phyloP scores from a whole-genome alignment of 192 early-diverging fungal genomes.

The Coemansia aciculifera region DNA sequence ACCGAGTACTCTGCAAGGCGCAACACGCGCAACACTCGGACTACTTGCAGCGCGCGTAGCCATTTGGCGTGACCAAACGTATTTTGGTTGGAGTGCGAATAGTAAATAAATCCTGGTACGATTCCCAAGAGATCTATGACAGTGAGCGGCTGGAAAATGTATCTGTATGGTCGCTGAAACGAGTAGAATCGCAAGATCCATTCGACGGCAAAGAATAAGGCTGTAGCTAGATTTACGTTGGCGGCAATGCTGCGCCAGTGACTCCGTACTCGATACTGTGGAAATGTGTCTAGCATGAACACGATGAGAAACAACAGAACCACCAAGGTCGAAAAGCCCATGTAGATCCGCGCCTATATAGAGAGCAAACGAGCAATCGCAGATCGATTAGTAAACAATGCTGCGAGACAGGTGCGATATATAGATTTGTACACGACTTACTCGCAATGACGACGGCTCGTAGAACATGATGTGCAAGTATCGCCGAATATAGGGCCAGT shows the following conservation, averaged over 20 bases:
- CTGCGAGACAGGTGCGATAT: not conserved
- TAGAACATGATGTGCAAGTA: conserved; percentile 45
- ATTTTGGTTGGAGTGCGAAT: not conserved
- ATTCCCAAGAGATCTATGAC: conserved; percentile 44
- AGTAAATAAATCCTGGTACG: conserved; percentile 34
- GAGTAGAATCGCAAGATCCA: conserved; percentile 49
- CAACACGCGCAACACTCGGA: conserved; percentile 47
- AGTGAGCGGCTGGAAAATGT: conserved; percentile 39
- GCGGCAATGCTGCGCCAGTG: conserved; percentile 36
- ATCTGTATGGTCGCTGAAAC: conserved; percentile 17
- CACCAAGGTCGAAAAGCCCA: conserved; percentile 36
- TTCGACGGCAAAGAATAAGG: conserved; percentile 42
- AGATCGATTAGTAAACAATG: not conserved
- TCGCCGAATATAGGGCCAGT: conserved; percentile 30
- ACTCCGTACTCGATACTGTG: conserved; percentile 40
- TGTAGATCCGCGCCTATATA: conserved; percentile 40
- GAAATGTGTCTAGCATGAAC: conserved; percentile 53
- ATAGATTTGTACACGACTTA: conserved; percentile 4
- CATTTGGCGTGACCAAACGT: conserved; percentile 40
- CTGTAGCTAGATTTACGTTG: conserved; percentile 37
- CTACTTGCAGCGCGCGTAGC: conserved; percentile 44
- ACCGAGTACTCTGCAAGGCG: conserved; percentile 47
- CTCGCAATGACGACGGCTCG: conserved; percentile 45
- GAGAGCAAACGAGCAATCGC: too few species aligned
- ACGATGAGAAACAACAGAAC: conserved; percentile 54